Conservation (phyloP, 371 early-diverging fungal genomes). For the Apophysomyces sp. region DNA sequence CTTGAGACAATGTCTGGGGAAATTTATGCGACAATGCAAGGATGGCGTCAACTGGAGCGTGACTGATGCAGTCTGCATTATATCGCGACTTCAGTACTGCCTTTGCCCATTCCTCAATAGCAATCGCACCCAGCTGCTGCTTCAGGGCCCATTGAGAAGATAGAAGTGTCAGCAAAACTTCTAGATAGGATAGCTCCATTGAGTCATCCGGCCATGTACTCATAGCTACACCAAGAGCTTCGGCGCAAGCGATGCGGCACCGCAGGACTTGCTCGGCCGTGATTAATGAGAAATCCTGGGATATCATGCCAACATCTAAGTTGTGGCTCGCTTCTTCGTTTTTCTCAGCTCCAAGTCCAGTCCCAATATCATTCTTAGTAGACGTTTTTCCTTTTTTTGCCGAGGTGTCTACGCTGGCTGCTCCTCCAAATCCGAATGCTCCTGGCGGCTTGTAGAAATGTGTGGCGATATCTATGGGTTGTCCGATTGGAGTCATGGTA, state of each 20-base stretch:
- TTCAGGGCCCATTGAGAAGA: conserved; percentile 81
- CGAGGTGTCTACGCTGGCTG: conserved; percentile 1
- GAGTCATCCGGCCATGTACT: conserved; percentile 64
- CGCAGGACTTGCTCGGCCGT: conserved; percentile 74
- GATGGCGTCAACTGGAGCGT: conserved; percentile 43
- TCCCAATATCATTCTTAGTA: conserved; percentile 7
- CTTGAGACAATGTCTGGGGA: conserved; percentile 49
- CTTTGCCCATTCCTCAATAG: conserved; percentile 83
- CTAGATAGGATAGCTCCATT: conserved; percentile 52
- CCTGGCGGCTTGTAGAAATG: conserved; percentile 66
- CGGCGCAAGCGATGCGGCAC: conserved; percentile 78
- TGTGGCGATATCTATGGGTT: conserved; percentile 63
- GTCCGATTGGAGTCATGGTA: conserved; percentile 78
- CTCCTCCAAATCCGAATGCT: conserved; percentile 42
- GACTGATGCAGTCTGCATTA: conserved; percentile 41
- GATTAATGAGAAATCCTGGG: conserved; percentile 88
- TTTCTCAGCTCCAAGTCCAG: background rate
- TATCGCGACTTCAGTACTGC: conserved; percentile 45
- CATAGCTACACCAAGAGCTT: conserved; percentile 79
- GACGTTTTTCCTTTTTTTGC: conserved; percentile 19
- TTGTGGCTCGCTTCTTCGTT: conserved; percentile 51
- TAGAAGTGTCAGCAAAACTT: conserved; percentile 48
- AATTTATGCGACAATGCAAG: conserved; percentile 47
- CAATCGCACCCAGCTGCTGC: conserved; percentile 75
- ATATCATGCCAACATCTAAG: conserved; percentile 89